Base-by-base conservation (phyloP, 257 asterid species). In the Solanum dulcamara region DNA sequence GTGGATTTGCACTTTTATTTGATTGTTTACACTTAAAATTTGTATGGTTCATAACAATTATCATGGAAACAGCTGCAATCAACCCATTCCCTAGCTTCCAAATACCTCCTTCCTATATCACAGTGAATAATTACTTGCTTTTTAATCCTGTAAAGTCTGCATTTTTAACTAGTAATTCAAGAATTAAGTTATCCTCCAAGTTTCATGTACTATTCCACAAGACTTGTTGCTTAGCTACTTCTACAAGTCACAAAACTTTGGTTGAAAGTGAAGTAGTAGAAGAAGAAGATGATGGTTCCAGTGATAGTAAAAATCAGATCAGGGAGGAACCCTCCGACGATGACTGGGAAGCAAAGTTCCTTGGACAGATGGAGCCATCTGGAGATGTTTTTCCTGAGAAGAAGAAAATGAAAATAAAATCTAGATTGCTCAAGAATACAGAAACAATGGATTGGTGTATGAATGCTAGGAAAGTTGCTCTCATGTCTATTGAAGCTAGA, bases 401-500 rank as follows among this genome's bases (percentile, higher is more conserved):
- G 93, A 88, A 83, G 85, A 90, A 91, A 84, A 90, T 87, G 70
- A 89, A 85, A 66, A 90, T 86, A 2, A 86, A 90, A 4, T 91
- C 97, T 8, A 92, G 94, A 89, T 81, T 92, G 83, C 87, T 93
- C 64, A 87, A 64, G 85, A 93, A 91, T 71, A 88, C 75, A 17
- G 93, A 89, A 85, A 81, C 84, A 33, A 95, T 92, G 98, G 97
- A 93, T 32, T 95, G 99, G 99, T 96, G 99, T 88, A 93, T 94
- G 66, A 93, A 94, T 92, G 99, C 98, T 84, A 88, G 99, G 89
- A 96, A 93, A 88, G 89, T 91, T 79, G 99, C 98, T 80, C 90
- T 96, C 86, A 93, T 92, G 89, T 95, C 98, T 44, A 96, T 96
- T 84, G 98, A 93, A 89, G 93, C 94, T 26, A 87, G 99, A 85